Evolutionary conservation across 2,329 filamentous ascomycete species (phyloP), one percentile per base, ranked within the genome.

Genomic region (Cladophialophora immunda): DNA sequence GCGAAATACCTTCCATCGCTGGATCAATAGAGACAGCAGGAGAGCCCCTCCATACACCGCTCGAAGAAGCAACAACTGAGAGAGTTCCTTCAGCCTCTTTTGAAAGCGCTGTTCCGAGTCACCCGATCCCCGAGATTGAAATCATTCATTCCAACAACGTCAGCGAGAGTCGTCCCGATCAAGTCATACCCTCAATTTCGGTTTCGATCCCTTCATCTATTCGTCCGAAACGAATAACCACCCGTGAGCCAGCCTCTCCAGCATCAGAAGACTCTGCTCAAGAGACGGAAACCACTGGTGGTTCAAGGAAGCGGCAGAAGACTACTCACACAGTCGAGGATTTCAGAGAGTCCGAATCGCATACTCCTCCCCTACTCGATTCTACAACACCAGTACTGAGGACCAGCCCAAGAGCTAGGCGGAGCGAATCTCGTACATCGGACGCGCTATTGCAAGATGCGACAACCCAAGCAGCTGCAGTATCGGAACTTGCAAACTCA

Each of bases 401-500:
- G 45, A 61, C 56, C 53, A 67, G 66, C 36, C 58, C 68, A 17
- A 56, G 64, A 32, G 30, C 27, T 27, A 52, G 66, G 34, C 65
- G 68, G 27, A 70, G 68, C 25, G 68, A 68, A 36, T 70, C 68
- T n/a, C 59, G 66, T 27, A 70, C 68, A 17, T 70, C 69, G 17
- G 69, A 70, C 25, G 67, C 55, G 9, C 52, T 70, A 29, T 54
- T 70, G 34, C 69, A 69, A 58, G 66, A 68, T 64, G 69, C 67
- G 4, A 70, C 68, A 34, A 66, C 47, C 36, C 64, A 65, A 19
- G 65, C 65, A 11, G 67, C 67, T 11, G 64, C 65, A 19, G 65
- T 71, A n/a, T 69, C 67, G n/a, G 67, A 71, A 36, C 62, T 71
- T 19, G 67, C 69, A 50, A 65, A 68, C 54, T 67, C 68, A 30